Evolutionary conservation across 352 stramenopile species (phyloP).

Genomic region (Phytophthora podocarpi): DNA sequence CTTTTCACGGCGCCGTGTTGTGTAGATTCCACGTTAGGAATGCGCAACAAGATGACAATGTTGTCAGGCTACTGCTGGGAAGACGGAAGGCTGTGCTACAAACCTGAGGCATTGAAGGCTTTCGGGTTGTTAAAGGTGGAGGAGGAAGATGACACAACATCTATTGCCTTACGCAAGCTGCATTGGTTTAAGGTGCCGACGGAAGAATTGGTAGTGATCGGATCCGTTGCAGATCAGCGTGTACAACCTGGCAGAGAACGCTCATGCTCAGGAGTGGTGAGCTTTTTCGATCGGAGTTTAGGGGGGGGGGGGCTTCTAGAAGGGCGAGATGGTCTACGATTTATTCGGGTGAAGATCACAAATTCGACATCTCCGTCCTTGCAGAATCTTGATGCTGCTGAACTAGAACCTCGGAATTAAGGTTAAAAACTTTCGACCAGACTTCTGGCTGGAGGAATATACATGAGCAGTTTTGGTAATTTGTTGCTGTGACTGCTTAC

Average conservation of each 20-base stretch:
- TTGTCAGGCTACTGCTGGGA: constrained; percentile 25
- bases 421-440: too few relatives aligned
- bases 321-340: too few relatives aligned
- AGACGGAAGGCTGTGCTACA: constrained; percentile 20
- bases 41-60: constrained; percentile 25
- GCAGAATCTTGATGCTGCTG: too few relatives aligned
- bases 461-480: too few relatives aligned
- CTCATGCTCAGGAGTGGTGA: constrained; percentile 14
- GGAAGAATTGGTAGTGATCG: constrained; percentile 18
- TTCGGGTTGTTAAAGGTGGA: constrained; percentile 24
- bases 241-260: constrained; percentile 19
- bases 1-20: constrained; percentile 21
- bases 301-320: too few relatives aligned
- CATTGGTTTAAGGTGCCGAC: constrained; percentile 10
- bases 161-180: constrained; percentile 20
- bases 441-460: too few relatives aligned
- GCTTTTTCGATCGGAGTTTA: constrained; percentile 10
- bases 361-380: too few relatives aligned
- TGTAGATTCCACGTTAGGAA: constrained; percentile 18
- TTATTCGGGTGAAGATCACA: too few relatives aligned
- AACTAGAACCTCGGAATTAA: too few relatives aligned
- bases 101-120: constrained; percentile 13
- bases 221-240: background rate
- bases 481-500: too few relatives aligned
- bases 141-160: constrained; percentile 15